Base-by-base conservation (phyloP, 352 stramenopile genomes). In the Pythium brassicae region DNA sequence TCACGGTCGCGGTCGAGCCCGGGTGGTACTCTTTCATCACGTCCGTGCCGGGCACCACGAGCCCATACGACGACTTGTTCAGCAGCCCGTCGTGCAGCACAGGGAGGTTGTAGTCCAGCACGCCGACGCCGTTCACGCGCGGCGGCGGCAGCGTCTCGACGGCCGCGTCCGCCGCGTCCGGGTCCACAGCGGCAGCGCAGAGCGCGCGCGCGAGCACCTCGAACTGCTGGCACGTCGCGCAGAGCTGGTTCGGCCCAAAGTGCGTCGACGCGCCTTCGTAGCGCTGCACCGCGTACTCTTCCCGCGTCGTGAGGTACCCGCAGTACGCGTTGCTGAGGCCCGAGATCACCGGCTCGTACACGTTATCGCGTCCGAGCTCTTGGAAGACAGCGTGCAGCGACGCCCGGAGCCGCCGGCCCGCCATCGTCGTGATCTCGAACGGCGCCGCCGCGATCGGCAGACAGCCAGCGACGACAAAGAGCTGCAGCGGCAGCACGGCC, bases 251-350 rank as follows among this genome's bases (percentile, higher is more conserved):
- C 0, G 85, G 85, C 7, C 86, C 86, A 43, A 95, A 96, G 59
- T 94, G 83, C 27, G 85, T 96, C 20, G 83, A 96, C 14, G 86
- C 85, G n/a, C 86, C 86, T 79, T 96, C 86, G 58, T 96, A 96
- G 4, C 85, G 78, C 60, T 96, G 86, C 4, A 92, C 74, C 1
- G 84, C 69, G 47, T 94, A 96, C 58, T 96, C 86, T 57, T 95
- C 86, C 2, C 78, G 74, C 4, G 86, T 96, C 9, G 85, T 87
- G 56, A 95, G 69, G 61, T 96, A 96, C 5, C 83, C 85, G 44
- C 80, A 81, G 61, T 96, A 96, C 3, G 81, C 86, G 53, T 96
- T 96, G 44, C 69, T 84, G 23, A 92, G 59, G 5, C 83, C 83
- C 17, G 83, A 76, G 35, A 95, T 78, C 26, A 93, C 73, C 1